These are phyloP conservation scores for Claviceps cyperi DNA, from an alignment of 2,329 filamentous ascomycete genomes.

Conservation along the genomic window DNA sequence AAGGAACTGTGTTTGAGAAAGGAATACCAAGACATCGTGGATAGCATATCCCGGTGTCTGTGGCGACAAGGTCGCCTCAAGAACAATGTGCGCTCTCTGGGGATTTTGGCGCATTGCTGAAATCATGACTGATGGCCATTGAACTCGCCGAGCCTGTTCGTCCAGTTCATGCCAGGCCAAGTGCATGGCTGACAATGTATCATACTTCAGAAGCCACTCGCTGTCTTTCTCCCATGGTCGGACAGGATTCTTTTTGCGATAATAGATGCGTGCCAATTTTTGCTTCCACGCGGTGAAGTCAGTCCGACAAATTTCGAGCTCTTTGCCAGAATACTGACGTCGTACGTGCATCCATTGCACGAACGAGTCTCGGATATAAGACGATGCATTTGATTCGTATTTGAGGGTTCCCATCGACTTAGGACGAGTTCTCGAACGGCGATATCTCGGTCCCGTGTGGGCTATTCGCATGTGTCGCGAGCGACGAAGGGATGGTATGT, in stretches of 20 bases:
- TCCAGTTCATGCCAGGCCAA: slow-evolving; percentile 19
- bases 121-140: slow-evolving; percentile 22
- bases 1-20: slow-evolving; percentile 13
- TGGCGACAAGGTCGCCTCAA: slow-evolving; percentile 24
- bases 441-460: not conserved
- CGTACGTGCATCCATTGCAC: slow-evolving; percentile 20
- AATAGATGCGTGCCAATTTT: slow-evolving; percentile 11
- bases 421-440: not conserved
- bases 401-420: not conserved
- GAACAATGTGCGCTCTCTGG: slow-evolving; percentile 17
- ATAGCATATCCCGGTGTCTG: slow-evolving; percentile 23
- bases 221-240: slow-evolving; percentile 15
- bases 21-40: slow-evolving; percentile 20
- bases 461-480: no score
- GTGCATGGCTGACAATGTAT: slow-evolving; percentile 17
- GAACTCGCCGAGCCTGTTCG: slow-evolving; percentile 10
- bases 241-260: slow-evolving; percentile 1
- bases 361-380: slow-evolving; percentile 5
- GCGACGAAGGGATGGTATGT: not conserved
- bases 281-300: slow-evolving; percentile 18
- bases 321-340: slow-evolving; percentile 12
- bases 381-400: not conserved
- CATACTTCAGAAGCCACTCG: slow-evolving; percentile 17
- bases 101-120: slow-evolving; percentile 20
- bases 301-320: slow-evolving; percentile 10